These are phyloP conservation scores for Musa balbisiana DNA, from an alignment of 202 grass and related monocot species.

Conservation along the genomic window DNA sequence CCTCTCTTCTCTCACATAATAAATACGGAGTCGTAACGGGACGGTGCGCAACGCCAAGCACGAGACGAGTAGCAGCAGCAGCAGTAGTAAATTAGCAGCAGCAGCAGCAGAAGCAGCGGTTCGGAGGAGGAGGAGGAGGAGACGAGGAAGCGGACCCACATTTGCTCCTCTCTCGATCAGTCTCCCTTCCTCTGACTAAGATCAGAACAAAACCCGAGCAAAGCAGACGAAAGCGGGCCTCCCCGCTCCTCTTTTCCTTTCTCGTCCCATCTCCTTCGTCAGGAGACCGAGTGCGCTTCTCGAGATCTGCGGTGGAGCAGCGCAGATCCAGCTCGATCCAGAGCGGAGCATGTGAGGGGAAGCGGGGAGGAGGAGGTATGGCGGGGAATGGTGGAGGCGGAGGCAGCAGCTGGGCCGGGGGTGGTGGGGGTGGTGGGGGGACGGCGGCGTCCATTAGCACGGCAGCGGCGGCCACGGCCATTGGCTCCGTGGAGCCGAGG, in stretches of 20 bases:
- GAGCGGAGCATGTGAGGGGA: conserved; percentile 43
- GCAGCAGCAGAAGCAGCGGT: not conserved
- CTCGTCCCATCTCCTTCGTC: not conserved
- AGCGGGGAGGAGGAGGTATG: conserved; percentile 19
- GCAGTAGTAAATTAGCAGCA: not conserved
- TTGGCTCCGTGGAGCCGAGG: conserved; percentile 51
- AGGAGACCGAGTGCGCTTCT: not conserved
- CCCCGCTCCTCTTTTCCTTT: not conserved
- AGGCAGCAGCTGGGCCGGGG: conserved; percentile 27
- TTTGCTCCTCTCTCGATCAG: not conserved
- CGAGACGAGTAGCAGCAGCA: not conserved
- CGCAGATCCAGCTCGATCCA: conserved; percentile 13
- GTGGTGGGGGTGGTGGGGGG: not conserved
- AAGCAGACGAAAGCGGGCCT: not conserved
- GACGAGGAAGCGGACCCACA: not conserved
- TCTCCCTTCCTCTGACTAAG: not conserved
- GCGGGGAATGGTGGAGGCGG: conserved; percentile 39
- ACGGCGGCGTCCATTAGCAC: conserved; percentile 38
- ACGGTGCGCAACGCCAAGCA: not conserved
- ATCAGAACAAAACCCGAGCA: conserved; percentile 11
- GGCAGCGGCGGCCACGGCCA: conserved; percentile 58
- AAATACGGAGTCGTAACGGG: not conserved
- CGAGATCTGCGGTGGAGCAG: conserved; percentile 2
- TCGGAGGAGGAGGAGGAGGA: not conserved
- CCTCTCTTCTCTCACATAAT: not conserved